A percentile compares a stretch with the other conserved stretches of the same genome.
Conservation (phyloP, 352 stramenopile genomes). For the Globisporangium spinosum region DNA sequence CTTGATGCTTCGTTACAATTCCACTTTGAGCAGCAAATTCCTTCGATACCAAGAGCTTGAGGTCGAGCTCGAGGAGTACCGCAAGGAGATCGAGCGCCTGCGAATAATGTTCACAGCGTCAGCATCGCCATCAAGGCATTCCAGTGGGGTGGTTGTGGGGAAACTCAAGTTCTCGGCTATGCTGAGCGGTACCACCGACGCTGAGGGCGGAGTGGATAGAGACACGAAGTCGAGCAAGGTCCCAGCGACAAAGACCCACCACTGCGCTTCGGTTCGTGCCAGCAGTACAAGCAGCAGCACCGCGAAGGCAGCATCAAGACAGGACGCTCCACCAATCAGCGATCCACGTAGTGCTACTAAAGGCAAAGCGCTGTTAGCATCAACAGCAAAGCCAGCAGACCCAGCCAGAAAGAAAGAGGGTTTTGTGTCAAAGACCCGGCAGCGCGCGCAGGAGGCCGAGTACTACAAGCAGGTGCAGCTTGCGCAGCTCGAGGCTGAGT, state of each 20-base stretch:
- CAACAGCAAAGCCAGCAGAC: not conserved
- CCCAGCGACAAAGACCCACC: not conserved
- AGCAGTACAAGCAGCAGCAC: not conserved
- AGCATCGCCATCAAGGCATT: not conserved
- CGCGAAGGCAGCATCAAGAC: not conserved
- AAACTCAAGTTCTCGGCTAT: constrained; percentile 43
- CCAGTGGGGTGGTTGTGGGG: constrained; percentile 23
- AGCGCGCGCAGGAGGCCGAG: constrained; percentile 49
- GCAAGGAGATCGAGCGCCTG: constrained; percentile 50
- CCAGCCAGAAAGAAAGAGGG: constrained; percentile 22
- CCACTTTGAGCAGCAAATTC: constrained; percentile 33
- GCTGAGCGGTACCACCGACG: not conserved
- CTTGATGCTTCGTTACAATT: not conserved
- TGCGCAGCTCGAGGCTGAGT: constrained; percentile 63
- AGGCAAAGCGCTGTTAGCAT: constrained; percentile 5
- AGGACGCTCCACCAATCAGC: not conserved
- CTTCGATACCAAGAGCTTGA: constrained; percentile 64
- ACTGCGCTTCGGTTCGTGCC: not conserved
- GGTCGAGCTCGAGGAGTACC: constrained; percentile 56
- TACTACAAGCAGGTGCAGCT: constrained; percentile 69
- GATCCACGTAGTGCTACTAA: not conserved
- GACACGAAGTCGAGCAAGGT: not conserved
- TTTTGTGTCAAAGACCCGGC: constrained; percentile 57
- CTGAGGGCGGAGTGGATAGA: not conserved
- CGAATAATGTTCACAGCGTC: constrained; percentile 22